Percentiles rank a stretch among this genome's conserved stretches.
phyloP scores from a whole-genome alignment of 768 basidiomycete genomes.

The Russula vinacea region DNA sequence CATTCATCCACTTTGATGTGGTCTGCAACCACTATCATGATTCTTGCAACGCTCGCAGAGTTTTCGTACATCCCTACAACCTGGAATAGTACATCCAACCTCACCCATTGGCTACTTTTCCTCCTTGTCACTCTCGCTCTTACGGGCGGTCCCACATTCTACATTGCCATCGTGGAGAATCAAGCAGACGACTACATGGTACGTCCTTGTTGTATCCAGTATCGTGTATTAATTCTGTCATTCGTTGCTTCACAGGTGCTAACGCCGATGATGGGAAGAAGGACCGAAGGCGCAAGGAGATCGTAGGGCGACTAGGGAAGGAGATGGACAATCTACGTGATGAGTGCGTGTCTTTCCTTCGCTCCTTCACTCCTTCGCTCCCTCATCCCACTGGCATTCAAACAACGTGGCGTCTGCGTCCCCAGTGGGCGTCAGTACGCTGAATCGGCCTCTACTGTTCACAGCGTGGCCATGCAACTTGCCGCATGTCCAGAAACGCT shows the following conservation, averaged over 20 bases:
- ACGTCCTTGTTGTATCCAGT: neutral
- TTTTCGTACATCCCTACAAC: no score
- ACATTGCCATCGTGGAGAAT: slow-evolving; percentile 82
- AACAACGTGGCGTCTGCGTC: slow-evolving; percentile 17
- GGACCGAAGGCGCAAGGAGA: slow-evolving; percentile 66
- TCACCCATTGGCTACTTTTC: no score
- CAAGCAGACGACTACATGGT: slow-evolving; percentile 33
- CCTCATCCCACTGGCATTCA: slow-evolving; percentile 15
- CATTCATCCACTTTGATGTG: no score
- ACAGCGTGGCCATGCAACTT: slow-evolving; percentile 57
- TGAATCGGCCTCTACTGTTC: slow-evolving; percentile 61
- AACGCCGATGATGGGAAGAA: slow-evolving; percentile 48
- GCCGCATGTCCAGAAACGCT: slow-evolving; percentile 65
- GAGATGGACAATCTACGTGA: slow-evolving; percentile 73
- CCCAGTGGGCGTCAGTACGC: slow-evolving; percentile 56
- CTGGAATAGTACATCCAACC: no score
- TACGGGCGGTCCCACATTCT: slow-evolving; percentile 91
- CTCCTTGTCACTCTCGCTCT: no score
- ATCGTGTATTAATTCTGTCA: slow-evolving; percentile 7
- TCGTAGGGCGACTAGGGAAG: slow-evolving; percentile 66
- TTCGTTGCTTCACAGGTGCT: slow-evolving; percentile 24
- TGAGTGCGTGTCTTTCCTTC: slow-evolving; percentile 49
- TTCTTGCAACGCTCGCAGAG: no score
- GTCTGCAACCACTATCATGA: no score
- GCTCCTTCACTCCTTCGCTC: no score